Percentiles rank a stretch among this genome's conserved stretches.
Conservation (phyloP, 345 rosid species). For the Barbarea vulgaris region DNA sequence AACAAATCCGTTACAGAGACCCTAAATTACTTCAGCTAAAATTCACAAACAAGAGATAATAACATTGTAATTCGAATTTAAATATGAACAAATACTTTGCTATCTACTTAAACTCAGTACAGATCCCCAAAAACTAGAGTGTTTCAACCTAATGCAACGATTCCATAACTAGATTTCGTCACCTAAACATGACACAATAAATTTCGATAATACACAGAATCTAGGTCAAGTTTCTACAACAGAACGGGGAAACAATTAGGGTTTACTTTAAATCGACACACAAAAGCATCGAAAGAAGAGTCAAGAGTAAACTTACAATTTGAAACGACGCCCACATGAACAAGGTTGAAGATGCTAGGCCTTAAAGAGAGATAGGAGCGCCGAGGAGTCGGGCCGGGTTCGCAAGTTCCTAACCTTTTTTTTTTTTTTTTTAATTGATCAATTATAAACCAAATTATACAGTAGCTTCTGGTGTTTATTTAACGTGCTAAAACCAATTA, state of each 20-base stretch:
- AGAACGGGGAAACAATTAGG: slow-evolving; percentile 4
- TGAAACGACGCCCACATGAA: slow-evolving; percentile 2
- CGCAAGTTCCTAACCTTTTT: background rate
- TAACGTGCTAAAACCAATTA: background rate
- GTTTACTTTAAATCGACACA: background rate
- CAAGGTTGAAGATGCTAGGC: background rate
- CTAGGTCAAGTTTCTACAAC: background rate
- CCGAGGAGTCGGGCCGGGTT: background rate
- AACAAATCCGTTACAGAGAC: slow-evolving; percentile 1
- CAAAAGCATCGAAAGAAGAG: background rate
- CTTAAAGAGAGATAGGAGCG: background rate
- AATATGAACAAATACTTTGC: background rate
- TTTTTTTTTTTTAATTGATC: background rate
- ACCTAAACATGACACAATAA: background rate
- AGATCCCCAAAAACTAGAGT: background rate
- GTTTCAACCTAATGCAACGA: background rate
- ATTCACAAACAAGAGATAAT: background rate
- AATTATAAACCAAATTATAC: background rate
- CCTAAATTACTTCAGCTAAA: background rate
- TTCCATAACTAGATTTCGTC: background rate
- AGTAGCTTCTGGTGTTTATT: background rate
- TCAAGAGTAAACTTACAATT: slow-evolving; percentile 16
- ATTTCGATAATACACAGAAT: background rate
- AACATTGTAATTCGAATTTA: background rate
- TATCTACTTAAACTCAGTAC: background rate